Base-by-base conservation (phyloP, 768 basidiomycete genomes). In the Boletus tomentosulus region DNA sequence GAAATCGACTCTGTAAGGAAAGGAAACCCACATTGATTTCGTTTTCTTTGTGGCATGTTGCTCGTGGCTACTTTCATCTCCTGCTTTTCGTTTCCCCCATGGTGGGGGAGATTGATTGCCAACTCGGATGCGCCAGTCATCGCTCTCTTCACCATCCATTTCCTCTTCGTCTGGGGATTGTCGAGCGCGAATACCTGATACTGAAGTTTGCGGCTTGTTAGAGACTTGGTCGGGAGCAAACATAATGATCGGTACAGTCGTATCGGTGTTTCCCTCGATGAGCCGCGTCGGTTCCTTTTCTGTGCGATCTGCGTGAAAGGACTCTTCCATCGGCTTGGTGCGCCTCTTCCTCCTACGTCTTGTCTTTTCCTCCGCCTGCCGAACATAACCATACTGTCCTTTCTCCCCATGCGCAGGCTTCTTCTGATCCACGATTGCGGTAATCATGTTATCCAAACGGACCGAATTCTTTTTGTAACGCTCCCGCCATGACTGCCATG, bases 401-500 rank as follows among this genome's bases (percentile, higher is more conserved):
- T 90, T 88, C 67, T 87, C 86, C 24, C 87, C 88, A 9, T 76
- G 80, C 1, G 69, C 69, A 2, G 87, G 85, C 60, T 84, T 86
- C 64, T 82, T 87, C 65, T 84, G 77, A 27, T 82, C 83, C 1
- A 92, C 87, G 12, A 90, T 83, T 5, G 73, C 72, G 2, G 81
- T 68, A 49, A 92, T 91, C 50, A 80, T 69, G 11, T 63, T 63
- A 62, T 92, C 88, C 35, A 92, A 76, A 10, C 88, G 82, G 7
- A 71, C 64, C 0, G 87, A 74, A 56, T 92, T 86, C 70, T 92
- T 92, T 74, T 92, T 91, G 73, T 92, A 92, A 28, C 90, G 78
- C 64, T 92, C 89, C 27, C 90, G 81, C 89, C 89, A 92, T 15
- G 89, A 92, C 59, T 91, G 88, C 89, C 89, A 92, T 2, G 89